Evolutionary conservation across 352 stramenopile species (phyloP), one percentile per base, ranked within the genome.

Genomic region (Peronospora farinosa): DNA sequence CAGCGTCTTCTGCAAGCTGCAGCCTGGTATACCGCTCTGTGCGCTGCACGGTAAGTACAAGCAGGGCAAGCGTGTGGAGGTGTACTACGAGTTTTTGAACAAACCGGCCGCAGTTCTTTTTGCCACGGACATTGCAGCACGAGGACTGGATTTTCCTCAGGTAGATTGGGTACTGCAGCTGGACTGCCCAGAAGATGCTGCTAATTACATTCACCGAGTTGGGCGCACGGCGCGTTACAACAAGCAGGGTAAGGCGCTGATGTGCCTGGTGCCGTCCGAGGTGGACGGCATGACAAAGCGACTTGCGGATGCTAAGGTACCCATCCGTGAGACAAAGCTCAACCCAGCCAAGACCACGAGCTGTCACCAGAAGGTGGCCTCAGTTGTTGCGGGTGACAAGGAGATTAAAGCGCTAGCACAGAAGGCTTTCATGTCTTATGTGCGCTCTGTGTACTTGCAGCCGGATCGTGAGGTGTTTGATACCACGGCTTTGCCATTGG

Each of bases 1-100:
- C 77, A 83, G 96, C 44, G 60, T 98, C 13, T 98, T 99, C 42
- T 98, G 95, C 63, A 95, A 96, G 40, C 66, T 99, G 30, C 95
- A 98, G 63, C 97, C 97, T 2, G 97, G 97, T 23, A 78, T 98
- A 17, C 90, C 96, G 27, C 67, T 99, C 1, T 87, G 97, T 75
- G 88, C 95, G 5, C 77, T 99, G 10, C 97, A 99, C 59, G 97
- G 97, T 35, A 99, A 99, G 69, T 94, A 99, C 65, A 98, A 98
- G 60, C 96, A 99, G 71, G 88, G 89, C 7, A 98, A 96, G 60
- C 88, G 97, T 33, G 96, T 97, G 8, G 87, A 98, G 57, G 94
- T 99, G 32, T 99, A 99, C 76, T 98, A 98, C 55, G 96, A 99
- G 62, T 99, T 98, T 67, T 60, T 98, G 15, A 93, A 92, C 76